A percentile compares a stretch with the other conserved stretches of the same genome.
phyloP scores from a whole-genome alignment of 352 stramenopile species.

The Phytophthora syringae region DNA sequence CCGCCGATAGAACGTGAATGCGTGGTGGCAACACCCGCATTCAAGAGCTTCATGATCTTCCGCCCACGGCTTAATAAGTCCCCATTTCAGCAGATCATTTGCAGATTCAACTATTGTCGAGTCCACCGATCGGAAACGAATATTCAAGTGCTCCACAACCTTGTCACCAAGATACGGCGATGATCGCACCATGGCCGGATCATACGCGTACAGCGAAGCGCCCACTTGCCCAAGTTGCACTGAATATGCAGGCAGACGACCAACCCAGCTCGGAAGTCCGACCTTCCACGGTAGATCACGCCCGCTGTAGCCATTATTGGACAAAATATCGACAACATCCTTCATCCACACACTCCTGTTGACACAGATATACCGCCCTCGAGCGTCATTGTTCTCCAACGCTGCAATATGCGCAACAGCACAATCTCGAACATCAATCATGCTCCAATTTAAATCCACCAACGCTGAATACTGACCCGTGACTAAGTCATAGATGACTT shows the following conservation, averaged over 20 bases:
- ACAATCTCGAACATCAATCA: slow-evolving; percentile 89
- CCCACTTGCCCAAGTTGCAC: slow-evolving; percentile 88
- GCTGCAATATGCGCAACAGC: slow-evolving; percentile 81
- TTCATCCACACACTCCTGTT: slow-evolving; percentile 90
- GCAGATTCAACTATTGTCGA: slow-evolving; percentile 81
- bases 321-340: slow-evolving; percentile 87
- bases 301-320: slow-evolving; percentile 85
- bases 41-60: slow-evolving; percentile 82
- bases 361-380: slow-evolving; percentile 87
- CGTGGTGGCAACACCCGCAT: slow-evolving; percentile 75
- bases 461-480: slow-evolving; percentile 87
- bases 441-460: slow-evolving; percentile 89
- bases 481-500: slow-evolving; percentile 90
- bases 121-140: slow-evolving; percentile 69
- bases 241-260: slow-evolving; percentile 83
- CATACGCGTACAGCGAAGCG: slow-evolving; percentile 70
- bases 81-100: slow-evolving; percentile 87
- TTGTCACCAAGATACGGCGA: slow-evolving; percentile 88
- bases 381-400: slow-evolving; percentile 85
- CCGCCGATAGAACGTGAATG: slow-evolving; percentile 84
- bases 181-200: slow-evolving; percentile 55
- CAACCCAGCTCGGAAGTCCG: slow-evolving; percentile 85
- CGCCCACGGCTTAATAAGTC: slow-evolving; percentile 89
- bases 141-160: slow-evolving; percentile 78
- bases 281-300: slow-evolving; percentile 86